phyloP scores from a whole-genome alignment of 345 rosid genomes.

The Linum tenue region DNA sequence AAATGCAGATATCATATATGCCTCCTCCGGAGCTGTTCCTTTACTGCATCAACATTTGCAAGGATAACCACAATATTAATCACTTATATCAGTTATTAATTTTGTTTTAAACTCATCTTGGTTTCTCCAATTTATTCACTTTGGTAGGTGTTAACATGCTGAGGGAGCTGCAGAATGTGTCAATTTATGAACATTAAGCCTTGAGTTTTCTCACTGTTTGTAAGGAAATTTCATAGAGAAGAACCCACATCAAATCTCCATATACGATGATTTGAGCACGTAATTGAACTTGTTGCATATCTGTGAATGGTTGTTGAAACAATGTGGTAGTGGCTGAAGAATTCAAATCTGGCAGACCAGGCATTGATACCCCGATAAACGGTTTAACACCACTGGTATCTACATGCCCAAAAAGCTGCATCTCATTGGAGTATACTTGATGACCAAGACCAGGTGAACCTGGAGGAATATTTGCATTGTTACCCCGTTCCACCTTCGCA shows the following conservation, averaged over 20 bases:
- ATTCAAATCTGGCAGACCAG: conserved; percentile 69
- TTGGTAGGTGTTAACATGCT: neutral
- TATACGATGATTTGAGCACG: conserved; percentile 99
- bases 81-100: neutral
- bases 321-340: conserved; percentile 40
- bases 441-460: conserved; percentile 37
- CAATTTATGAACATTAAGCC: neutral
- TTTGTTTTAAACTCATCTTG: neutral
- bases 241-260: conserved; percentile 85
- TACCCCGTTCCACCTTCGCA: conserved; percentile 41
- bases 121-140: neutral
- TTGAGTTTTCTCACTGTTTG: neutral
- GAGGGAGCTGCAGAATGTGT: too few species aligned
- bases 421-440: conserved; percentile 49
- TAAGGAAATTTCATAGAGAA: neutral
- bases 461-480: conserved; percentile 31
- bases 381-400: conserved; percentile 38
- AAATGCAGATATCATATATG: conserved; percentile 92
- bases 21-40: conserved; percentile 87
- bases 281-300: conserved; percentile 93
- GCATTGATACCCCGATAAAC: conserved; percentile 34
- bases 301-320: conserved; percentile 88
- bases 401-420: conserved; percentile 39
- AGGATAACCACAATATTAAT: conserved; percentile 4
- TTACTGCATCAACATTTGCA: conserved; percentile 48